Evolutionary conservation across 2,329 filamentous ascomycete species (phyloP), one percentile per base, ranked within the genome.

Genomic region (Myriosclerotinia scirpicola): DNA sequence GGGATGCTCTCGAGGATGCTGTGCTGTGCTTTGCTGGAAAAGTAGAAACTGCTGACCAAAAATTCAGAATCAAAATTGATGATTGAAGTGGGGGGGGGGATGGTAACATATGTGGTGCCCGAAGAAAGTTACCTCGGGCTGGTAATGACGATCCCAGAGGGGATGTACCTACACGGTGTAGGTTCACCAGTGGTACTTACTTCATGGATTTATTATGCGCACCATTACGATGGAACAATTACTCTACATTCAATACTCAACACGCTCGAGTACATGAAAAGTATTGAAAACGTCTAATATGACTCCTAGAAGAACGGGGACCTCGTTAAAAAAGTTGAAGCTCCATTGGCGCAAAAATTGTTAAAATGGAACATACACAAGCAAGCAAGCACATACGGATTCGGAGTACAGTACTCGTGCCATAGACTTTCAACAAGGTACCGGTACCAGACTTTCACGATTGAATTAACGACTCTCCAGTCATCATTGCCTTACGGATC

Each of bases 341-440:
- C 14, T 50, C 38, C 58, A 61, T 61, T 61, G 58, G 58, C 58
- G 58, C 58, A 50, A 50, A 38, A 61, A 50, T 61, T 61, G 30
- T 38, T 12, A 26, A 36, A 2, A 38, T 22, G 30, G 20, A 26
- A 38, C 26, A n/a, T n/a, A n/a, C n/a, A 38, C 30, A 48, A 26
- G 26, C 26, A 26, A 26, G 26, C 20, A 15, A 59, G 4, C 6
- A n/a, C 26, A 11, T 48, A 48, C 36, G 9, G 55, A 11, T 48
- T 36, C 36, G 9, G 55, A 20, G 12, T 36, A 48, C 17, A 12
- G n/a, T 17, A 60, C 14, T 12, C 14, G 11, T n/a, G 20, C 50
- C 58, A 12, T 14, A 56, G 54, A 12, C 14, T 38, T 50, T n/a
- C 34, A 12, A 12, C 20, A 22, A 38, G 17, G 30, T 48, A 59